Percentiles rank a stretch among this genome's conserved stretches.
Conservation (phyloP, 169 alveolate species). For the Plasmodium blacklocki region DNA sequence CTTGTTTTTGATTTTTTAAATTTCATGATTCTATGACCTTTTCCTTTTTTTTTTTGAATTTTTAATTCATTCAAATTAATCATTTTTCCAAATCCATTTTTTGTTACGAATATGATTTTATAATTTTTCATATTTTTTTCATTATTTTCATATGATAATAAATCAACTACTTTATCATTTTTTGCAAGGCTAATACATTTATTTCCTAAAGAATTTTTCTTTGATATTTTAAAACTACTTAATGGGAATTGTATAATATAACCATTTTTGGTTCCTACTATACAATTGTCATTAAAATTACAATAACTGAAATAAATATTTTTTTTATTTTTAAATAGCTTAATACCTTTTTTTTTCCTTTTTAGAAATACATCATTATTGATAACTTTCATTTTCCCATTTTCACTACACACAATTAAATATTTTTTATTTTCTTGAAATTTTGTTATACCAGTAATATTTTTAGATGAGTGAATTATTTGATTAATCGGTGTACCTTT, state of each 20-base stretch:
- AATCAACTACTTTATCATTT: slow-evolving; percentile 64
- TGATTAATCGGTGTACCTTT: slow-evolving; percentile 69
- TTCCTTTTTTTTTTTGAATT: slow-evolving; percentile 64
- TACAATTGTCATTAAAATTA: slow-evolving; percentile 62
- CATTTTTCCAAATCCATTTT: slow-evolving; percentile 72
- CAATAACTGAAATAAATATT: slow-evolving; percentile 64
- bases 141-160: slow-evolving; percentile 46
- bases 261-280: slow-evolving; percentile 75
- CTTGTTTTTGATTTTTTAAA: slow-evolving; percentile 23
- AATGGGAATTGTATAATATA: slow-evolving; percentile 68
- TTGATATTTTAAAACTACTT: slow-evolving; percentile 55
- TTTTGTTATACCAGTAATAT: slow-evolving; percentile 53
- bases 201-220: slow-evolving; percentile 67
- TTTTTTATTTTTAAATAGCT: slow-evolving; percentile 70
- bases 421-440: slow-evolving; percentile 61
- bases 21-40: slow-evolving; percentile 69
- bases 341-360: slow-evolving; percentile 61
- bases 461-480: slow-evolving; percentile 36
- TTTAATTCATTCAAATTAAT: slow-evolving; percentile 50
- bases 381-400: slow-evolving; percentile 73
- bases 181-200: slow-evolving; percentile 46
- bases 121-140: slow-evolving; percentile 21
- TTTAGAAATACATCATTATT: slow-evolving; percentile 62
- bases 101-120: slow-evolving; percentile 55
- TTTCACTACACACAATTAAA: slow-evolving; percentile 71